Evolutionary conservation across 164 flowering plant genomes (phyloP).

Genomic region (Kalanchoe fedtschenkoi): DNA sequence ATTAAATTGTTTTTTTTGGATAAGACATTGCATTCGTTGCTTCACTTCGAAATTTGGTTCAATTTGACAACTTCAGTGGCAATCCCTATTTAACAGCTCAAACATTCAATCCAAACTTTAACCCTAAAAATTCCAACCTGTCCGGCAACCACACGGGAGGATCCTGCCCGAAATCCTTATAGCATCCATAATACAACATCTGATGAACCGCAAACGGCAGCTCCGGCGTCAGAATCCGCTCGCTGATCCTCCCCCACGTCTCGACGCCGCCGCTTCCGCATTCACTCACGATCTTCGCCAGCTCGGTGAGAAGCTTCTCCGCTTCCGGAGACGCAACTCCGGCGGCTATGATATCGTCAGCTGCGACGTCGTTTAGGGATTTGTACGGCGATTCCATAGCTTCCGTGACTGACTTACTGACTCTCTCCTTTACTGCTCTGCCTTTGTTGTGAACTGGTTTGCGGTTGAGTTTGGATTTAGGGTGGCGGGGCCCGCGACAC

Average conservation of each 20-base stretch:
- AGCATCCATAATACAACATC: constrained; percentile 88
- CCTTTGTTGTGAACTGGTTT: too few species aligned
- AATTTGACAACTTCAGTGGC: neutral
- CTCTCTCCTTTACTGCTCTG: too few species aligned
- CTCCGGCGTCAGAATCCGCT: constrained; percentile 39
- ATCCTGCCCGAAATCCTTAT: constrained; percentile 47
- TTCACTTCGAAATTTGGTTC: too few species aligned
- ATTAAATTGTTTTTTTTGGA: neutral
- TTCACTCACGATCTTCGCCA: constrained; percentile 27
- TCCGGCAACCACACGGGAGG: constrained; percentile 94
- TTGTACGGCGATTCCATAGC: constrained; percentile 16
- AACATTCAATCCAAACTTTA: neutral
- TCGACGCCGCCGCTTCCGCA: constrained; percentile 34
- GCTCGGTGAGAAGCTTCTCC: constrained; percentile 25
- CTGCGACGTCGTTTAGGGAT: constrained; percentile 35
- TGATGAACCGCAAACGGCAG: constrained; percentile 80
- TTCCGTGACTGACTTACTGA: too few species aligned
- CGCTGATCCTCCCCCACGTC: constrained; percentile 57
- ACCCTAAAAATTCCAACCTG: constrained; percentile 24
- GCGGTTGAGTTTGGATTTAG: too few species aligned
- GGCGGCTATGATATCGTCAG: constrained; percentile 34
- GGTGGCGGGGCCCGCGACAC: too few species aligned
- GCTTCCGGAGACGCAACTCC: constrained; percentile 36
- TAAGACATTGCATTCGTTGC: too few species aligned
- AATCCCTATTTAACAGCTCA: neutral